A percentile compares a stretch with the other conserved stretches of the same genome.
phyloP scores from a whole-genome alignment of 2,329 filamentous ascomycete species.

The Cladosporium cucumerinum region DNA sequence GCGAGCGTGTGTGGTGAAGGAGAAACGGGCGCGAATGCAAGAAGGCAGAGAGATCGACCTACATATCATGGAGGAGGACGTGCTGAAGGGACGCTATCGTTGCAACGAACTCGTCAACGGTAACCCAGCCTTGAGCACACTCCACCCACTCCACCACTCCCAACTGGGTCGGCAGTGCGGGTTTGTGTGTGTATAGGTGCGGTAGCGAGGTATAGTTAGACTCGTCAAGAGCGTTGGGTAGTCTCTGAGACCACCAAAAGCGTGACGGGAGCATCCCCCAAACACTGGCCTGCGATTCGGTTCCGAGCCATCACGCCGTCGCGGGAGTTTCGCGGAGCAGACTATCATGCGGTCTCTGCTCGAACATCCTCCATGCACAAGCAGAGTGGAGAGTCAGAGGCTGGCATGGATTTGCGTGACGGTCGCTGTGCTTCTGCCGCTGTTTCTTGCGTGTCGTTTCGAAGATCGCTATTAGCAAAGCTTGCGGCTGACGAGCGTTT shows the following conservation, averaged over 20 bases:
- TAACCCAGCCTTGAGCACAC: constrained; percentile 11
- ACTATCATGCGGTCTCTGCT: neutral
- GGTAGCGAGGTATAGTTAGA: neutral
- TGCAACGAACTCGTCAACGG: constrained; percentile 13
- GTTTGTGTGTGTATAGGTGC: neutral
- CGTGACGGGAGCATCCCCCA: constrained; percentile 1
- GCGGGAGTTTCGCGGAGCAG: neutral
- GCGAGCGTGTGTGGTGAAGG: constrained; percentile 11
- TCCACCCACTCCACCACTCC: constrained; percentile 3
- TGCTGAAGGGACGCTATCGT: constrained; percentile 2
- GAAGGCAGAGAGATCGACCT: constrained; percentile 8
- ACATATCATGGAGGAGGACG: constrained; percentile 11
- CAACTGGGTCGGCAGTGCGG: constrained; percentile 2
- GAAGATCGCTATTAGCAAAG: constrained; percentile 15
- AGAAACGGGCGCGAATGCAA: neutral
- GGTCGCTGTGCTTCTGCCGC: neutral
- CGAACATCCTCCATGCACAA: neutral
- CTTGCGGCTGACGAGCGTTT: constrained; percentile 6
- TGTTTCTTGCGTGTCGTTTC: constrained; percentile 10
- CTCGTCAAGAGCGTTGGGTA: neutral
- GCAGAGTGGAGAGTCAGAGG: neutral
- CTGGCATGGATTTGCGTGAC: neutral
- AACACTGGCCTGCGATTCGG: constrained; percentile 4
- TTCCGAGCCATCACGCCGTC: neutral
- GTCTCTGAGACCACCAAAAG: constrained; percentile 10